Base-by-base conservation (phyloP, 164 flowering plant species). In the Vitis riparia region DNA sequence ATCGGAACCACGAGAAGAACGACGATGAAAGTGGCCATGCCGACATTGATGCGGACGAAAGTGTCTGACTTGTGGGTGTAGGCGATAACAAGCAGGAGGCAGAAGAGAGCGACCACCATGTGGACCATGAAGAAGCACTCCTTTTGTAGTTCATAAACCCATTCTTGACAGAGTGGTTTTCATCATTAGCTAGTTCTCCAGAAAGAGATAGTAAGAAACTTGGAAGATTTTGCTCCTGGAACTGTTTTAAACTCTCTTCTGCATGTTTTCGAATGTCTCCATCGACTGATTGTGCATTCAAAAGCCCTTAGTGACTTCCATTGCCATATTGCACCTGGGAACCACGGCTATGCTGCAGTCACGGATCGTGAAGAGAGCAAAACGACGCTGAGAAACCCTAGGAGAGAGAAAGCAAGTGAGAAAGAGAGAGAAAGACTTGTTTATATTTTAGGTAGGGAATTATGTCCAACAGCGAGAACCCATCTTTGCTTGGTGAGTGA, bases 141-240 rank as follows among this genome's bases (percentile, higher is more conserved):
- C 19, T 17, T 17, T 17, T 17, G 19, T 17, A 17, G 19, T 17
- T 17, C 19, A 17, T 1, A 17, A 17, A 17, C n/a, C n/a, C n/a
- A n/a, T n/a, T n/a, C n/a, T n/a, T n/a, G n/a, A n/a, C n/a, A n/a
- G n/a, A n/a, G n/a, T n/a, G n/a, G n/a, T n/a, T n/a, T n/a, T n/a
- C n/a, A n/a, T n/a, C n/a, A n/a, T n/a, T n/a, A n/a, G n/a, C n/a
- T n/a, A n/a, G n/a, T n/a, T n/a, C n/a, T n/a, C n/a, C n/a, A n/a
- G n/a, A 85, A 1, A 89, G 89, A 5, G 89, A 87, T 2, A 89
- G 55, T 75, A 89, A 67, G 74, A 89, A 85, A 62, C 76, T 69
- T 1, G 88, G 89, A 55, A 85, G 87, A 61, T 89, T 85, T 75
- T 87, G 85, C 76, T 87, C 91, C 79, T 87, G 91, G 71, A 87